These are phyloP conservation scores for Sedum album DNA, from an alignment of 164 flowering plant genomes.

Conservation along the genomic window DNA sequence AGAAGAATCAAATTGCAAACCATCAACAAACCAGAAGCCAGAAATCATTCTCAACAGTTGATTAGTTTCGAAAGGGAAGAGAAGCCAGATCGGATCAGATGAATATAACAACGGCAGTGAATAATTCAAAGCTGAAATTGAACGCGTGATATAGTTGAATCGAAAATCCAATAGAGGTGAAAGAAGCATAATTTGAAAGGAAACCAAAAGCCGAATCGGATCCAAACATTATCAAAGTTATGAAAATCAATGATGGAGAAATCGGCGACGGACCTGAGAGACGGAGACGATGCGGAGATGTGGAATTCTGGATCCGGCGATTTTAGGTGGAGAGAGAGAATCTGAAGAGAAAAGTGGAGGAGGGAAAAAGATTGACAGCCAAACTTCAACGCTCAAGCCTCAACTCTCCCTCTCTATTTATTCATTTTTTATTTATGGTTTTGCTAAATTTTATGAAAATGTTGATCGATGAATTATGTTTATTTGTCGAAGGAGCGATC, in stretches of 20 bases:
- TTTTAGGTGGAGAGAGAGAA: not conserved
- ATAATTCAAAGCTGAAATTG: not conserved
- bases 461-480: too few relatives aligned
- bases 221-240: not conserved
- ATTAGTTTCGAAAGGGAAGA: not conserved
- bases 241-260: not conserved
- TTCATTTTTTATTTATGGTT: too few relatives aligned
- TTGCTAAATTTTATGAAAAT: too few relatives aligned
- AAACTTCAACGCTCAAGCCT: constrained; percentile 12
- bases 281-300: not conserved
- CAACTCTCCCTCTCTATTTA: constrained; percentile 1
- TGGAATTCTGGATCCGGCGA: constrained; percentile 7
- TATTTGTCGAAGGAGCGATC: too few relatives aligned
- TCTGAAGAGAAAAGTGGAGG: constrained; percentile 3
- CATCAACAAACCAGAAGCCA: not conserved
- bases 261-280: not conserved
- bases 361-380: too few relatives aligned
- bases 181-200: not conserved
- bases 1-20: not conserved
- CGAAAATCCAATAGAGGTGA: not conserved
- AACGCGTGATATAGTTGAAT: not conserved
- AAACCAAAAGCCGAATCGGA: not conserved
- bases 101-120: too few relatives aligned
- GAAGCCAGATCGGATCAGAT: not conserved
- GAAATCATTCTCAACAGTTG: not conserved